These are phyloP conservation scores for Casaregolazyma suthepensis DNA, from an alignment of 1,139 yeast genomes.

Conservation along the genomic window DNA sequence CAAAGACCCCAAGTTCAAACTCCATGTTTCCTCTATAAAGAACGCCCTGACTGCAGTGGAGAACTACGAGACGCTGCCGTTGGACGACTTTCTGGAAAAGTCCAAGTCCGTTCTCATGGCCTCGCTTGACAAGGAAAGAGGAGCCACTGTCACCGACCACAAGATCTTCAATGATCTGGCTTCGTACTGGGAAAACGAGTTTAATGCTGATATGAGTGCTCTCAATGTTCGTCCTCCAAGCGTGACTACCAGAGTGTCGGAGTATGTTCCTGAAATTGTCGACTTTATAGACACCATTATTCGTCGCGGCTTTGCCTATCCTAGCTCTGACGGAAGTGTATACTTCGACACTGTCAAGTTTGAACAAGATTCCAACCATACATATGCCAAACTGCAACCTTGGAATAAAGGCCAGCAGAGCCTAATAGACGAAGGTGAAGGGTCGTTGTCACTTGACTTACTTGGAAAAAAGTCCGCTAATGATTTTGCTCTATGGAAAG, in stretches of 20 bases:
- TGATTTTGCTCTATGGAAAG: constrained; percentile 96
- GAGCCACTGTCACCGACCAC: constrained; percentile 77
- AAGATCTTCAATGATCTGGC: constrained; percentile 76
- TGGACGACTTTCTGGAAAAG: constrained; percentile 41
- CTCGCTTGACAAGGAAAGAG: constrained; percentile 61
- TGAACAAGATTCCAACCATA: constrained; percentile 63
- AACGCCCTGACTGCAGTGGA: constrained; percentile 41
- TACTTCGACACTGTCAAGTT: constrained; percentile 85
- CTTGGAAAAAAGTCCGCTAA: constrained; percentile 63
- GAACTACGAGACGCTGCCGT: constrained; percentile 20
- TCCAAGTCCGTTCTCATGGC: constrained; percentile 74
- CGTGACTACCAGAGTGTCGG: constrained; percentile 92
- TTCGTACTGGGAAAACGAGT: constrained; percentile 82
- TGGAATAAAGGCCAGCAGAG: constrained; percentile 92
- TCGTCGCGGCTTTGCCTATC: constrained; percentile 75
- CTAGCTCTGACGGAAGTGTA: constrained; percentile 83
- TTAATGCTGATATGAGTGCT: constrained; percentile 75
- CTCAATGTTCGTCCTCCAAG: constrained; percentile 82
- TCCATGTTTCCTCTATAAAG: constrained; percentile 66
- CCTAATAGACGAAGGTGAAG: constrained; percentile 92
- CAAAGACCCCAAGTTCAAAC: constrained; percentile 73
- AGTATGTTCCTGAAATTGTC: constrained; percentile 88
- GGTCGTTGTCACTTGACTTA: constrained; percentile 57
- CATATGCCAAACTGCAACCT: constrained; percentile 92
- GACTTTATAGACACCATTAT: constrained; percentile 70